Evolutionary conservation across 805 yeast genomes (phyloP).

Genomic region (Kuraishia capsulata): DNA sequence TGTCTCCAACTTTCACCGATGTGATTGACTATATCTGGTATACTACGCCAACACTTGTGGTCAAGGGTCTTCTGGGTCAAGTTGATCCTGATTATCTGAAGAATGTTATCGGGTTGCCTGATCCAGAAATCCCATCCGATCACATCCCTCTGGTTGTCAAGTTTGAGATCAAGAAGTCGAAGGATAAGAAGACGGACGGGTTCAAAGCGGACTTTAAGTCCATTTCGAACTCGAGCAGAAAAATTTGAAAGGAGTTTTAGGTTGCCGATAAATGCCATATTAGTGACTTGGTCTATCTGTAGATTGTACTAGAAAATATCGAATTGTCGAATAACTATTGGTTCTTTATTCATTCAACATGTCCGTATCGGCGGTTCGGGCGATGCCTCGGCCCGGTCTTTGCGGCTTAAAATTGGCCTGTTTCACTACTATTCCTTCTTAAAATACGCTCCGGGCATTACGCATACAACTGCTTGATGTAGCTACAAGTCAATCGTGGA

Average conservation of each 20-base stretch:
- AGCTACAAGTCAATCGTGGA: too few species aligned
- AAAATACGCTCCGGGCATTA: too few species aligned
- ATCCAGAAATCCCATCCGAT: conserved; percentile 88
- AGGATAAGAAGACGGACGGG: conserved; percentile 7
- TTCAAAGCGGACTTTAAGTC: conserved; percentile 2
- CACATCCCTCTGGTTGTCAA: conserved; percentile 82
- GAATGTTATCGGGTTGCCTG: conserved; percentile 86
- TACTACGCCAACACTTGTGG: conserved; percentile 70
- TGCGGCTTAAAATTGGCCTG: too few species aligned
- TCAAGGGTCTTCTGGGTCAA: conserved; percentile 78
- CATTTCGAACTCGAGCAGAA: conserved; percentile 1
- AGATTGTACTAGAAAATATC: too few species aligned
- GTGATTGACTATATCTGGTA: conserved; percentile 96
- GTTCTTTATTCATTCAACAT: too few species aligned
- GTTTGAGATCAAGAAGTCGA: conserved; percentile 58
- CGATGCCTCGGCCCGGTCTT: too few species aligned
- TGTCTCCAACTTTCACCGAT: conserved; percentile 87
- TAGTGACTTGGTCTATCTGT: too few species aligned
- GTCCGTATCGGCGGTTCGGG: too few species aligned
- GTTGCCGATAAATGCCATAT: background rate
- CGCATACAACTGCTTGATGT: too few species aligned
- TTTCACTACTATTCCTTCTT: too few species aligned
- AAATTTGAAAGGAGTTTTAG: background rate
- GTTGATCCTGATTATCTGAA: conserved; percentile 71
- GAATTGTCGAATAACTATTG: too few species aligned